These are phyloP conservation scores for Simmondsia chinensis DNA, from an alignment of 148 eudicot genomes.

Conservation along the genomic window DNA sequence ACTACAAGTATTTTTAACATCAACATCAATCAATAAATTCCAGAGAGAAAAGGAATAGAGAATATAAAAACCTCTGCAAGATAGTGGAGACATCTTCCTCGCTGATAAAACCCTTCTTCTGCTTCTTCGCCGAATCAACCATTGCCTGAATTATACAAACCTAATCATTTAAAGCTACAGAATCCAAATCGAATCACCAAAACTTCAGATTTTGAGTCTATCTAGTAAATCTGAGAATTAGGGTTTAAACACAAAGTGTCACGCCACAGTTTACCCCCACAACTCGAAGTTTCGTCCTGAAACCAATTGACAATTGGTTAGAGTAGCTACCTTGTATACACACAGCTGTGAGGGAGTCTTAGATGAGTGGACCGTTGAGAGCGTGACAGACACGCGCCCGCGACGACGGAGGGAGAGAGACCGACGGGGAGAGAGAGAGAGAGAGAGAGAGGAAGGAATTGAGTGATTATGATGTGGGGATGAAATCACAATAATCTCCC, in stretches of 20 bases:
- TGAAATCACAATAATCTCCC: no score
- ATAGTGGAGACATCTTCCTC: slow-evolving; percentile 50
- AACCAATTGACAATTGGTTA: no score
- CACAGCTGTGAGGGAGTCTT: not conserved
- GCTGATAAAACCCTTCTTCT: slow-evolving; percentile 28
- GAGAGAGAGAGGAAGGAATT: not conserved
- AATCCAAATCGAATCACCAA: not conserved
- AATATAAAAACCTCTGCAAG: slow-evolving; percentile 42
- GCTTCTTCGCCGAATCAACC: slow-evolving; percentile 34
- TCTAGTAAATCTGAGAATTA: not conserved
- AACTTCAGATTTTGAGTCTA: slow-evolving; percentile 5
- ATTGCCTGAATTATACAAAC: slow-evolving; percentile 25
- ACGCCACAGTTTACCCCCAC: not conserved
- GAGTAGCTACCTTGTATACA: no score
- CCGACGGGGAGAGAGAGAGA: not conserved
- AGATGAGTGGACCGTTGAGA: not conserved
- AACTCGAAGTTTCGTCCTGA: not conserved
- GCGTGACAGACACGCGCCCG: slow-evolving; percentile 3
- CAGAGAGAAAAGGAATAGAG: not conserved
- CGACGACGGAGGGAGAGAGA: slow-evolving; percentile 1
- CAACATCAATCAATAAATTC: not conserved
- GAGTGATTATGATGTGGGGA: not conserved
- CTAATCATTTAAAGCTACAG: slow-evolving; percentile 16
- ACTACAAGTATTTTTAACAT: no score
- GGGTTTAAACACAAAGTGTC: not conserved